A percentile compares a stretch with the other conserved stretches of the same genome.
These are phyloP conservation scores for Climacium dendroides DNA, from an alignment of 225 moss, liverwort and hornwort species.

Conservation along the genomic window DNA sequence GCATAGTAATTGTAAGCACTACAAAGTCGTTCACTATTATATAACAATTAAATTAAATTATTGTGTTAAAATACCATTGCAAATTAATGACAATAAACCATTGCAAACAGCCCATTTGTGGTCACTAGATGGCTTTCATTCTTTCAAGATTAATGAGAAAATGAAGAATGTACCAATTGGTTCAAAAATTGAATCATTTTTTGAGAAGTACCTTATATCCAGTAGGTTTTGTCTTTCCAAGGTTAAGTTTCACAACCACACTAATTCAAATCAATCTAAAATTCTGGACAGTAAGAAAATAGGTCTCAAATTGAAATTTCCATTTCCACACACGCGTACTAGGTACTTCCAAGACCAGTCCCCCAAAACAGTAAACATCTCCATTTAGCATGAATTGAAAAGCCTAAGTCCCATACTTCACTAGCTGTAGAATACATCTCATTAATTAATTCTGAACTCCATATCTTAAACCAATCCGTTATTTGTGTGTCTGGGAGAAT, in stretches of 20 bases:
- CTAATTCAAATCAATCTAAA: neutral
- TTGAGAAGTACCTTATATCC: neutral
- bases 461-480: neutral
- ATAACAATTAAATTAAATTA: too few relatives aligned
- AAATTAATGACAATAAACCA: too few relatives aligned
- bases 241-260: neutral
- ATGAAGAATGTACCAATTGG: neutral
- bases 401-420: neutral
- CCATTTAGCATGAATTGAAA: neutral
- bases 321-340: neutral
- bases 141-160: neutral
- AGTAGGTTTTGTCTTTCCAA: neutral
- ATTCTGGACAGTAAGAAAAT: neutral
- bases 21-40: too few relatives aligned
- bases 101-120: neutral
- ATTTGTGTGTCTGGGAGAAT: neutral
- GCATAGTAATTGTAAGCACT: neutral
- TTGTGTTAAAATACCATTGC: neutral
- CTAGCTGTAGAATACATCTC: neutral
- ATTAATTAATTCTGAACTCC: neutral
- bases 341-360: neutral
- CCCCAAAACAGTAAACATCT: neutral
- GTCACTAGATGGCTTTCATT: neutral
- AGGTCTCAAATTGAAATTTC: neutral
- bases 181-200: neutral